phyloP scores from a whole-genome alignment of 1,284 basidiomycete species.

The Irpex sp. region DNA sequence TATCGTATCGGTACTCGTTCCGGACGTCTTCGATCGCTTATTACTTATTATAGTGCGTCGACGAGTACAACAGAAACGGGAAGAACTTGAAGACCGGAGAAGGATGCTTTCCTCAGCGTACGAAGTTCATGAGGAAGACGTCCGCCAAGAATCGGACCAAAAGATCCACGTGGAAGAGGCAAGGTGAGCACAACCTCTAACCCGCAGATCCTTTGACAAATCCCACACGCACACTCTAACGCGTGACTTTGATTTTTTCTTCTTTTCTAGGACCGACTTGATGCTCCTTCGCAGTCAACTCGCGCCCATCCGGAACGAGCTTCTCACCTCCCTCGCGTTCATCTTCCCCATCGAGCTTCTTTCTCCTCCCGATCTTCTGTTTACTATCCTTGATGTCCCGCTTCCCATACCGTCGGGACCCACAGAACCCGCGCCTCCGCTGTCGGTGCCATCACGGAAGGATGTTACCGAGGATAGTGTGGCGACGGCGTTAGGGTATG shows the following conservation, averaged over 20 bases:
- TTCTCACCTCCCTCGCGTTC: constrained; percentile 72
- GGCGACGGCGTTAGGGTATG: constrained; percentile 85
- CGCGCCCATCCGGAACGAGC: constrained; percentile 55
- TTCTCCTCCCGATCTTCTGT: constrained; percentile 78
- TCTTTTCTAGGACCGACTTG: constrained; percentile 38
- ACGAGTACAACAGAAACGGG: constrained; percentile 30
- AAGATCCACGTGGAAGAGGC: constrained; percentile 21
- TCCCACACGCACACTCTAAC: neutral
- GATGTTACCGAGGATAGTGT: constrained; percentile 82
- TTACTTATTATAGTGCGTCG: constrained; percentile 24
- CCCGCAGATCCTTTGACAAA: neutral
- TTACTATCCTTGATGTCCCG: constrained; percentile 78
- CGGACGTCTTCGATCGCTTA: constrained; percentile 11
- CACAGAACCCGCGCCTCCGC: constrained; percentile 84
- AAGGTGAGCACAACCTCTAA: neutral
- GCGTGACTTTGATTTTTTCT: neutral
- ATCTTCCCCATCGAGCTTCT: constrained; percentile 89
- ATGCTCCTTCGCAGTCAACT: constrained; percentile 45
- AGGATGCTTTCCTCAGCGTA: constrained; percentile 45
- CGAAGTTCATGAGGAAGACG: constrained; percentile 37
- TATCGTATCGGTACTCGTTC: neutral
- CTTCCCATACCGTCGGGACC: constrained; percentile 77
- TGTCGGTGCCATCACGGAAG: constrained; percentile 59
- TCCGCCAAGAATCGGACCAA: constrained; percentile 28
- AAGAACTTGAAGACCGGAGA: constrained; percentile 44